Percentiles rank a stretch among this genome's conserved stretches.
These are phyloP conservation scores for Galerina sulciceps DNA, from an alignment of 768 basidiomycete species.

Conservation along the genomic window DNA sequence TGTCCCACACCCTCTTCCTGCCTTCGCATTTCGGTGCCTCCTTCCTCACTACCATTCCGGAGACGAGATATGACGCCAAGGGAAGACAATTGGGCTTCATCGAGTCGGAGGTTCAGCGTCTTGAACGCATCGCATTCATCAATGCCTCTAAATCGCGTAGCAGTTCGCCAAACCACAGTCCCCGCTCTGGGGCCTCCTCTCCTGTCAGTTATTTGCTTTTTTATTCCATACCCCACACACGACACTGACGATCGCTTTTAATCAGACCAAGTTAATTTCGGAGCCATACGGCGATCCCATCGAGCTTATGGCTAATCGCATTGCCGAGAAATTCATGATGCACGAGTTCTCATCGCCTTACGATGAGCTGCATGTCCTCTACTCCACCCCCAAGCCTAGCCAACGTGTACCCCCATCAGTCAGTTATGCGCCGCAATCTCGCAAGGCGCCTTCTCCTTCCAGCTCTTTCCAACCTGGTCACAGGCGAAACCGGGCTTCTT, in stretches of 20 bases:
- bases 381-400: constrained; percentile 16
- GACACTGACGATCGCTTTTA: not conserved
- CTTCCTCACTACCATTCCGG: constrained; percentile 28
- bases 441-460: constrained; percentile 9
- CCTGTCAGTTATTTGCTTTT: constrained; percentile 21
- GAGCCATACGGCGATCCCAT: constrained; percentile 31
- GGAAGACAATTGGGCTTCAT: constrained; percentile 48
- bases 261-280: constrained; percentile 24
- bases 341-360: constrained; percentile 22
- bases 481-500: constrained; percentile 25
- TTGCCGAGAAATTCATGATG: constrained; percentile 24
- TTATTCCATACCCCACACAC: not conserved
- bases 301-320: constrained; percentile 31
- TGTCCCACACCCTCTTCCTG: constrained; percentile 22
- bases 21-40: constrained; percentile 29
- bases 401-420: constrained; percentile 13
- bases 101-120: constrained; percentile 51
- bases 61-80: constrained; percentile 40
- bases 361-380: constrained; percentile 20
- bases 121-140: constrained; percentile 56
- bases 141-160: constrained; percentile 43
- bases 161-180: constrained; percentile 20
- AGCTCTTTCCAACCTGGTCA: constrained; percentile 25
- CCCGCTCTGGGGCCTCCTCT: constrained; percentile 19
- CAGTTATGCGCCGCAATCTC: constrained; percentile 3